Conservation (phyloP, 768 basidiomycete species). For the Russula brevipes region DNA sequence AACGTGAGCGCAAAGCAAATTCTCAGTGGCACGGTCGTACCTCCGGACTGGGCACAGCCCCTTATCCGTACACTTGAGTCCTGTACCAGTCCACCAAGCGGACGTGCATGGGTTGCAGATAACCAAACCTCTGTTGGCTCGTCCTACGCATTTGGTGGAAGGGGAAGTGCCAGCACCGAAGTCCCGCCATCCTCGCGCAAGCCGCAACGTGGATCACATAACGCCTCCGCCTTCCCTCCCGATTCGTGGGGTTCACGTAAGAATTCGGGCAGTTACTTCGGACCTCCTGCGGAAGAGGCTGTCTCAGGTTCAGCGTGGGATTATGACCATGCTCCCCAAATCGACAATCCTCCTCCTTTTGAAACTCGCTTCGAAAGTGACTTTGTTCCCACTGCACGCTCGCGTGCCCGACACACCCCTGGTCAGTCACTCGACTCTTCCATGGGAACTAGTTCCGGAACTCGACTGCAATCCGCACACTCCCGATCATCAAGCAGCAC, state of each 20-base stretch:
- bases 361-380: conserved; percentile 21
- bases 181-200: conserved; percentile 24
- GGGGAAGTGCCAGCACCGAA: conserved; percentile 39
- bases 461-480: conserved; percentile 4
- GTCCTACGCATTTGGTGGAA: conserved; percentile 56
- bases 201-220: conserved; percentile 25
- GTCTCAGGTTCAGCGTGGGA: conserved; percentile 26
- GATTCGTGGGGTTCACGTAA: conserved; percentile 51
- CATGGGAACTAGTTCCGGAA: background rate
- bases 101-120: conserved; percentile 62
- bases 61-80: conserved; percentile 71
- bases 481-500: conserved; percentile 11
- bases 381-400: conserved; percentile 13
- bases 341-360: conserved; percentile 20
- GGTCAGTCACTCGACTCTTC: conserved; percentile 8
- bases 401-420: conserved; percentile 7
- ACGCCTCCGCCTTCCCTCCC: conserved; percentile 52
- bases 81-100: conserved; percentile 66
- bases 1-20: conserved; percentile 75
- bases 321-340: conserved; percentile 19
- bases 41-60: conserved; percentile 73
- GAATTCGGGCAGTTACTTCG: conserved; percentile 54
- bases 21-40: conserved; percentile 67
- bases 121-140: conserved; percentile 27
- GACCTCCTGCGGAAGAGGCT: conserved; percentile 27